These are phyloP conservation scores for Bryoglossum gracile DNA, from an alignment of 495 filamentous ascomycete genomes.

Conservation along the genomic window DNA sequence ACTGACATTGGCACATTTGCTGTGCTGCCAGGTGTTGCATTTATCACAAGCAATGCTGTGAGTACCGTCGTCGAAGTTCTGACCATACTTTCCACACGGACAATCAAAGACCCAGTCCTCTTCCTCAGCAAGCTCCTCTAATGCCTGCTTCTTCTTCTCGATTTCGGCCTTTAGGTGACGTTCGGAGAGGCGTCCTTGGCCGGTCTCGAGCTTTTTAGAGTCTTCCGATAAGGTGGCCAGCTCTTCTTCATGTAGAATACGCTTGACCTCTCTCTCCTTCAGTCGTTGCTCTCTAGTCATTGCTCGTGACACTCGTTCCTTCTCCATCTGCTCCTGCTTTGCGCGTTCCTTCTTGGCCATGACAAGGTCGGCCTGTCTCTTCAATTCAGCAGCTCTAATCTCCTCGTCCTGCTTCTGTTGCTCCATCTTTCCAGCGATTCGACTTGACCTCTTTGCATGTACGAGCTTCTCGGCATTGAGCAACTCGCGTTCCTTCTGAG, in stretches of 20 bases:
- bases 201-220: conserved; percentile 56
- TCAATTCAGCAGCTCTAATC: conserved; percentile 62
- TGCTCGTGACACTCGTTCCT: conserved; percentile 73
- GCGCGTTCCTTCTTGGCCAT: conserved; percentile 64
- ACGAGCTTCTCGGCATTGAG: conserved; percentile 75
- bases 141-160: conserved; percentile 63
- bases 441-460: conserved; percentile 87
- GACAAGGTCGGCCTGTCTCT: conserved; percentile 54
- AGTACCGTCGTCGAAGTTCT: conserved; percentile 87
- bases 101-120: conserved; percentile 96
- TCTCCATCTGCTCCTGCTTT: conserved; percentile 55
- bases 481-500: conserved; percentile 71
- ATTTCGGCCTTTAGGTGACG: conserved; percentile 71
- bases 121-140: conserved; percentile 62
- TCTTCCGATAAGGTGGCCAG: conserved; percentile 70
- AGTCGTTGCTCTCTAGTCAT: conserved; percentile 78
- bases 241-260: conserved; percentile 75
- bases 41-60: conserved; percentile 92
- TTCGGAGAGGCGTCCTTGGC: conserved; percentile 64
- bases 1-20: conserved; percentile 75
- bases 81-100: conserved; percentile 79
- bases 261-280: conserved; percentile 73
- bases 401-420: conserved; percentile 69
- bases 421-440: conserved; percentile 73
- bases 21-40: conserved; percentile 96